Evolutionary conservation across 2,329 filamentous ascomycete species (phyloP), one percentile per base, ranked within the genome.

Genomic region (Ophiosphaerella narmari): DNA sequence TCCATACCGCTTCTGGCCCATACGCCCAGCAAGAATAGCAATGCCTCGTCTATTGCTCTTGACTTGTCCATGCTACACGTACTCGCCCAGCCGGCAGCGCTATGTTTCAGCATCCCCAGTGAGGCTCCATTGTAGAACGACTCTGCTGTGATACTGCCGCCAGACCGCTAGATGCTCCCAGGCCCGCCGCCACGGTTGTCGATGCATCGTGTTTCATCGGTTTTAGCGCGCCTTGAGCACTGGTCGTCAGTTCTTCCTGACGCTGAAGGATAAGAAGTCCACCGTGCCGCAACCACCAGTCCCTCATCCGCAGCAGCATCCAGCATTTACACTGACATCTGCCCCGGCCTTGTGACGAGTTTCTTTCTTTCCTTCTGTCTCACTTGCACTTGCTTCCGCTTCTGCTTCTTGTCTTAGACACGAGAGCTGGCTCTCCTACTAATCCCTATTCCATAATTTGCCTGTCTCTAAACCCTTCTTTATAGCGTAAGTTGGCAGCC

Each of bases 371-470:
- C 16, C 53, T 57, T 58, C 54, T 50, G 40, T 49, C 48, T 33
- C 44, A 50, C 53, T 52, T 55, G 50, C 63, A 73, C 6, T 29
- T 29, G 26, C 26, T 29, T 29, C 26, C 2, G 18, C 18, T 18
- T 5, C 18, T 21, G 18, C 18, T 21, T 73, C 69, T 68, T 75
- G 73, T 73, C 69, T 67, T 72, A 64, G 65, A 72, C 63, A 67
- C 58, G 59, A 71, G 77, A 78, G 76, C 77, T 70, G 77, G 77
- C 51, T 72, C 77, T 76, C 74, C 55, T 54, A 46, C 49, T 71
- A 73, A 72, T 71, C 60, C 41, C 51, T 70, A 69, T 67, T 68
- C 62, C 51, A 65, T 73, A 75, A 75, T 74, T 63, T 45, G 58
- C 57, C 43, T 43, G 45, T 49, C 45, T 40, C 48, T 50, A 44